These are phyloP conservation scores for Phyllosticta citrichinensis DNA, from an alignment of 2,329 filamentous ascomycete genomes.

Conservation along the genomic window DNA sequence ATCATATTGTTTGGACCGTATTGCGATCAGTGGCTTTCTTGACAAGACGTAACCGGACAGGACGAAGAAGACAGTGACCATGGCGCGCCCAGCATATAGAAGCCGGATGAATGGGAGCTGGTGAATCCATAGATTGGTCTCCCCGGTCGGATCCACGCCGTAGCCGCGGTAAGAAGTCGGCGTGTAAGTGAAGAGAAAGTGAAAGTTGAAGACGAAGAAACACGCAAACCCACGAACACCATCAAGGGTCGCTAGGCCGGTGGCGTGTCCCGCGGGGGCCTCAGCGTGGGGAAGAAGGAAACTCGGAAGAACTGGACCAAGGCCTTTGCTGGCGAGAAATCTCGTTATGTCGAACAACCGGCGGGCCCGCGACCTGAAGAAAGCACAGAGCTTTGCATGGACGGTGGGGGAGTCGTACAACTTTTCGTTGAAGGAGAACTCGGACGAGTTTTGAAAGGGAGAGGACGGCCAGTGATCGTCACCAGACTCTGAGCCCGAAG, in stretches of 20 bases:
- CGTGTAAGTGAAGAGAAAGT: slow-evolving; percentile 50
- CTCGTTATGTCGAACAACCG: slow-evolving; percentile 3
- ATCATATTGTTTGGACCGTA: slow-evolving; percentile 32
- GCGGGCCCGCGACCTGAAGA: neutral
- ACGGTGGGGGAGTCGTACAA: neutral
- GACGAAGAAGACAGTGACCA: slow-evolving; percentile 43
- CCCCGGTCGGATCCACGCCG: slow-evolving; percentile 34
- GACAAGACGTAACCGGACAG: slow-evolving; percentile 45
- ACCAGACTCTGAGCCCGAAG: neutral
- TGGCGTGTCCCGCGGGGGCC: neutral
- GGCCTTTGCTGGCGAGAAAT: neutral
- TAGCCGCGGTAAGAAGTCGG: slow-evolving; percentile 40
- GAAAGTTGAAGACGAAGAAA: slow-evolving; percentile 51
- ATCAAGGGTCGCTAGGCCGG: slow-evolving; percentile 35
- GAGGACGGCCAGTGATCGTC: neutral
- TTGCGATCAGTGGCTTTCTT: slow-evolving; percentile 33
- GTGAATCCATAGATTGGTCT: slow-evolving; percentile 37
- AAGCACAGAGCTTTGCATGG: neutral
- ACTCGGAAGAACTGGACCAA: slow-evolving; percentile 2
- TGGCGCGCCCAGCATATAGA: slow-evolving; percentile 52
- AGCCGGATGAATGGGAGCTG: slow-evolving; percentile 47
- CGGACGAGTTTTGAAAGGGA: neutral
- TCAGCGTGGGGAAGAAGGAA: slow-evolving; percentile 2
- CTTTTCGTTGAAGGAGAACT: slow-evolving; percentile 1
- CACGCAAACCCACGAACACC: slow-evolving; percentile 58